A percentile compares a stretch with the other conserved stretches of the same genome.
These are phyloP conservation scores for Fusarium sp. DNA, from an alignment of 2,329 filamentous ascomycete genomes.

Conservation along the genomic window DNA sequence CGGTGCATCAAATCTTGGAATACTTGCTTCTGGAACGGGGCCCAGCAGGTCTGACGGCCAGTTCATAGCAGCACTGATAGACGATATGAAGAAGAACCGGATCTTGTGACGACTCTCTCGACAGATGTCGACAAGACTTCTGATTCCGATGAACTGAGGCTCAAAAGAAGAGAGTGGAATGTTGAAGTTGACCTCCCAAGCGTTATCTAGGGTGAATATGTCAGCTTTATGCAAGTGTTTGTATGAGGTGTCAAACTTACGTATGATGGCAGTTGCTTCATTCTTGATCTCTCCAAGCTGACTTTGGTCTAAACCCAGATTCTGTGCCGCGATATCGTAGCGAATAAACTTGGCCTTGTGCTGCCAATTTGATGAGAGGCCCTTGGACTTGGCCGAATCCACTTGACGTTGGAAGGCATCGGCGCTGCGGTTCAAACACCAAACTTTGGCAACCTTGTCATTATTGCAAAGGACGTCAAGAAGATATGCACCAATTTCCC, in stretches of 20 bases:
- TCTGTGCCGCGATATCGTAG: background rate
- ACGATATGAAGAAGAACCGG: background rate
- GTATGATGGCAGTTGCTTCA: background rate
- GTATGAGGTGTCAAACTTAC: background rate
- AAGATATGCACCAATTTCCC: background rate
- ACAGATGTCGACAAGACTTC: background rate
- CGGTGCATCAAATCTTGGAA: background rate
- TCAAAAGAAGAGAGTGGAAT: background rate
- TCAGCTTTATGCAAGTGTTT: background rate
- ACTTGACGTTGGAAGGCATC: background rate
- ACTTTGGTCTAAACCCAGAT: background rate
- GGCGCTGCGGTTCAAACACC: background rate
- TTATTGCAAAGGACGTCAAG: background rate
- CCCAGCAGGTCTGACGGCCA: background rate
- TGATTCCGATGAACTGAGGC: background rate
- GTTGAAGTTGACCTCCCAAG: slow-evolving; percentile 2
- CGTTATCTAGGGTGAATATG: background rate
- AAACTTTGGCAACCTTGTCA: background rate
- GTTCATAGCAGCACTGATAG: background rate
- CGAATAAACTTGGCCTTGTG: background rate
- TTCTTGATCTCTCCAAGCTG: background rate
- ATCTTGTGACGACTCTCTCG: background rate
- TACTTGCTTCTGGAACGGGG: background rate
- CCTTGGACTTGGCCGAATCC: background rate
- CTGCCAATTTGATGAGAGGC: background rate